phyloP scores from a whole-genome alignment of 164 flowering plant genomes.

The Stephania japonica region DNA sequence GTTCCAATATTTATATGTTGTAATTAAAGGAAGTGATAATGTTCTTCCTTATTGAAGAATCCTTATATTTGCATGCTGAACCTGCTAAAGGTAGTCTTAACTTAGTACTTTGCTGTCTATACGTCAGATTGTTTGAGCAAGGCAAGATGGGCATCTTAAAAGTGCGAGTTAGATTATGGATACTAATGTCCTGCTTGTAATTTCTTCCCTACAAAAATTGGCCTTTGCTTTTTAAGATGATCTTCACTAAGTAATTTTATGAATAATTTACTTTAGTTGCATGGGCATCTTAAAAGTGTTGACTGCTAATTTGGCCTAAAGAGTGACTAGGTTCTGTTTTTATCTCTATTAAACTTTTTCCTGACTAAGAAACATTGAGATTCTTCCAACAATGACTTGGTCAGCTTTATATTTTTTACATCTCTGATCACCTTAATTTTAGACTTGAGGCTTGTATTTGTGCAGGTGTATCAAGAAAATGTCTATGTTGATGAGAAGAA shows the following conservation, averaged over 20 bases:
- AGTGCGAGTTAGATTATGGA: no score
- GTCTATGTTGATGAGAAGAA: conserved; percentile 80
- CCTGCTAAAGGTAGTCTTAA: not conserved
- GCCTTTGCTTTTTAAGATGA: no score
- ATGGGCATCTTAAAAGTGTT: no score
- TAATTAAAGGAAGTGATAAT: not conserved
- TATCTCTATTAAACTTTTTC: not conserved
- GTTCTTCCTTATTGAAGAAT: not conserved
- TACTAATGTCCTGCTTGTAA: no score
- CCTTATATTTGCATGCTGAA: not conserved
- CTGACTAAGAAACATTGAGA: not conserved
- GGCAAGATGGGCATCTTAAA: no score
- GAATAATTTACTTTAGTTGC: no score
- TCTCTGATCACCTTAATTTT: not conserved
- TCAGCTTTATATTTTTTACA: not conserved
- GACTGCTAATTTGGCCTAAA: no score
- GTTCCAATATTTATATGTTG: not conserved
- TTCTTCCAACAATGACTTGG: not conserved
- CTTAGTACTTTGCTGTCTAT: not conserved
- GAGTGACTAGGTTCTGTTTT: not conserved
- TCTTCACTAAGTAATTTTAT: no score
- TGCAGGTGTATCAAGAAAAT: conserved; percentile 96
- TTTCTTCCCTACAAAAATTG: no score
- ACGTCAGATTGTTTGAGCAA: no score
- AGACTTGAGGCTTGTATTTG: not conserved